Conservation (phyloP, 2,329 filamentous ascomycete species). For the Fusarium pilosicola region DNA sequence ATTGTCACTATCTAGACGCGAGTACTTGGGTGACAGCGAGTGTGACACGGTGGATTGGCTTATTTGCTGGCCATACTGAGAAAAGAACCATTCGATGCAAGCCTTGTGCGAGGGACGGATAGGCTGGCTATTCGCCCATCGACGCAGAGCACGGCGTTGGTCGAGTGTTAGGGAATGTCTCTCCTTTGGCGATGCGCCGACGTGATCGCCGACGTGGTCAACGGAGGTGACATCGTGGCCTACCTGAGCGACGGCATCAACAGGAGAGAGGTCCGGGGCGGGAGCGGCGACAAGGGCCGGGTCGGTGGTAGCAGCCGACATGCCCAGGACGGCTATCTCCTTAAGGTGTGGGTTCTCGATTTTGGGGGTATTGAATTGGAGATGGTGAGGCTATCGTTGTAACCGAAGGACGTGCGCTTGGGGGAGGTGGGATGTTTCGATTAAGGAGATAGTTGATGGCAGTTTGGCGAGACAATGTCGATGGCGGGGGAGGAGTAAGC, state of each 20-base stretch:
- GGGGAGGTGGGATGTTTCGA: conserved; percentile 49
- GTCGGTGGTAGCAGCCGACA: conserved; percentile 53
- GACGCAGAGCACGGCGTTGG: conserved; percentile 68
- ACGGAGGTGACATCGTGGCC: conserved; percentile 32
- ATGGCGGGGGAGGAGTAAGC: conserved; percentile 44
- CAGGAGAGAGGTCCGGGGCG: conserved; percentile 44
- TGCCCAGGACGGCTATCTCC: conserved; percentile 46
- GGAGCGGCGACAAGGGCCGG: conserved; percentile 50
- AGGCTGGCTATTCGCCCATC: conserved; percentile 67
- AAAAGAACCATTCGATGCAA: conserved; percentile 71
- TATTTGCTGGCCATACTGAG: conserved; percentile 67
- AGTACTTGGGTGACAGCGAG: conserved; percentile 70
- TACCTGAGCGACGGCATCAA: conserved; percentile 35
- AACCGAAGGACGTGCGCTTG: conserved; percentile 49
- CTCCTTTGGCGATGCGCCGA: conserved; percentile 52
- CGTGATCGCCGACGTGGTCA: conserved; percentile 16
- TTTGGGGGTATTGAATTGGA: conserved; percentile 41
- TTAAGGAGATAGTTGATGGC: conserved; percentile 47
- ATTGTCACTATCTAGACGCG: conserved; percentile 67
- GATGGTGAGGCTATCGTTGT: conserved; percentile 52
- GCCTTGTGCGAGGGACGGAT: conserved; percentile 68
- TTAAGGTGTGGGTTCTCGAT: conserved; percentile 46
- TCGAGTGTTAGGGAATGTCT: conserved; percentile 70
- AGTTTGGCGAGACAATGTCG: conserved; percentile 42
- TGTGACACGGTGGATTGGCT: conserved; percentile 72